phyloP scores from a whole-genome alignment of 2,329 filamentous ascomycete genomes.

The Catunica adiposa region DNA sequence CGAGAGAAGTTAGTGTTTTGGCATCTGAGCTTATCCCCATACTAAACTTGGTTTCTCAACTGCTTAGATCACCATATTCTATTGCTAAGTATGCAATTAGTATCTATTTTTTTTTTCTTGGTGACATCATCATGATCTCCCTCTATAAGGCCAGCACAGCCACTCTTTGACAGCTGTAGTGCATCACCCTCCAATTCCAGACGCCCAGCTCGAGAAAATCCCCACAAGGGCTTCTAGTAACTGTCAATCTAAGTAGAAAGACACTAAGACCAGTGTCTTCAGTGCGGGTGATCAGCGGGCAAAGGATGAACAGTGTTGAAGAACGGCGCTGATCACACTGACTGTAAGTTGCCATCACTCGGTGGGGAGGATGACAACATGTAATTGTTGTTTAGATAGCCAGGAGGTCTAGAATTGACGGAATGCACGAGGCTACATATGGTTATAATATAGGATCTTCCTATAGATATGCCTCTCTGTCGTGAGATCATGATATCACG shows the following conservation, averaged over 20 bases:
- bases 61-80: neutral
- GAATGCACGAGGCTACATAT: too few relatives aligned
- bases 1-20: neutral
- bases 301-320: neutral
- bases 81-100: neutral
- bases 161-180: neutral
- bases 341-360: neutral
- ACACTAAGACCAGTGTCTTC: neutral
- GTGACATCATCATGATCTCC: neutral
- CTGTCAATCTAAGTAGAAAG: neutral
- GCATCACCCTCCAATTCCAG: neutral
- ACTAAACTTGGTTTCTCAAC: neutral
- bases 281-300: neutral
- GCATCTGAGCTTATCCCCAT: neutral
- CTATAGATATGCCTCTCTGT: too few relatives aligned
- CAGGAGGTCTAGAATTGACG: too few relatives aligned
- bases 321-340: neutral
- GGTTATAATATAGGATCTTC: too few relatives aligned
- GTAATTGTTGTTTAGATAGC: too few relatives aligned
- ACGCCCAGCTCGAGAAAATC: neutral
- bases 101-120: neutral
- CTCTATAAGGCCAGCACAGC: neutral
- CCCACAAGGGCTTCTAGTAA: neutral
- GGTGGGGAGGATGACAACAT: neutral
- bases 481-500: too few relatives aligned